phyloP scores from a whole-genome alignment of 2,329 filamentous ascomycete genomes.

The Neurospora sp. region DNA sequence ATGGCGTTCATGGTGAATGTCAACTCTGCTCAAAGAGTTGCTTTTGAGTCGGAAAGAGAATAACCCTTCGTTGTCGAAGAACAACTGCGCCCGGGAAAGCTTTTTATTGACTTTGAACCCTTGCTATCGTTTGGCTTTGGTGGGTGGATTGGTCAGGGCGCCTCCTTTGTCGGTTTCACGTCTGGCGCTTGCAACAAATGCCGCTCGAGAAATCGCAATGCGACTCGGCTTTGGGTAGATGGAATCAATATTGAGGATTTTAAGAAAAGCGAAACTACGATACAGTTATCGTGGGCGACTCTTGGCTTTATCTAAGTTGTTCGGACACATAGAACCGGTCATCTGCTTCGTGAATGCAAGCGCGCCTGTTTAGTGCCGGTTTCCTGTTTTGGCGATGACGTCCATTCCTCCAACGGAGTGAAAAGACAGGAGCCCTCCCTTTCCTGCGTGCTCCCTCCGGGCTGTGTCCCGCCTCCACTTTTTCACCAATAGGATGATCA shows the following conservation, averaged over 20 bases:
- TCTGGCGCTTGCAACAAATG: constrained; percentile 9
- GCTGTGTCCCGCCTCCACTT: background rate
- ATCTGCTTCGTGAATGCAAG: background rate
- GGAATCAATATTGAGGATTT: background rate
- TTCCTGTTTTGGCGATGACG: background rate
- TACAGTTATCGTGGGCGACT: background rate
- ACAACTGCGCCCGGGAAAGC: background rate
- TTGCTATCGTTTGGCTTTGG: constrained; percentile 6
- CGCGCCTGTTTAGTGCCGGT: background rate
- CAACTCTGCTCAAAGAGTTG: background rate
- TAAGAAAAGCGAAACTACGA: background rate
- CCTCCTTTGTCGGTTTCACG: constrained; percentile 15
- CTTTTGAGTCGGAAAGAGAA: background rate
- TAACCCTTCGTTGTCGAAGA: background rate
- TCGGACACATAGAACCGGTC: background rate
- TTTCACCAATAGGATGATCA: background rate
- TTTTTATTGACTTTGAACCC: constrained; percentile 7
- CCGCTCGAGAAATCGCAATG: background rate
- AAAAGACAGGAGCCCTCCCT: background rate
- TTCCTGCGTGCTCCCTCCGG: background rate
- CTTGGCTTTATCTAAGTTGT: background rate
- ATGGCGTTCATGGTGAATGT: constrained; percentile 12
- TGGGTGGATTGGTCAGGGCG: constrained; percentile 11
- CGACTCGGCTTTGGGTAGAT: background rate
- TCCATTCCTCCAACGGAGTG: background rate